Percentiles rank a stretch among this genome's conserved stretches.
Conservation (phyloP, 345 rosid species). For the Hypericum perforatum region DNA sequence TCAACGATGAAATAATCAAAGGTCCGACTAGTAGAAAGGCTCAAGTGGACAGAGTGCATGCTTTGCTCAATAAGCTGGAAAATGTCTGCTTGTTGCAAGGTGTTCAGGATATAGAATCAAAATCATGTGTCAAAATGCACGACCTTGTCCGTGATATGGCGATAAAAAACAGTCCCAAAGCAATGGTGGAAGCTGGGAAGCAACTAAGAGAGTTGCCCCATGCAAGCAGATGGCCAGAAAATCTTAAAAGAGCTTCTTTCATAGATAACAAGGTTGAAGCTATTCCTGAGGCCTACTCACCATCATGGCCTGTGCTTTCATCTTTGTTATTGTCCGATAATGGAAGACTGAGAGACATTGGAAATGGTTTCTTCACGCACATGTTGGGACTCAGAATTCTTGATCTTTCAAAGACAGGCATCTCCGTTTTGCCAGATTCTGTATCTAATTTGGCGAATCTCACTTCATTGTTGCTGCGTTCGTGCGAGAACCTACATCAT, state of each 20-base stretch:
- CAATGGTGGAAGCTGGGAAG: slow-evolving; percentile 7
- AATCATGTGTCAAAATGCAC: slow-evolving; percentile 9
- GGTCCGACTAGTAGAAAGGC: slow-evolving; percentile 3
- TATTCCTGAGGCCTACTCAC: slow-evolving; percentile 1
- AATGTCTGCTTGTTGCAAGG: slow-evolving; percentile 14
- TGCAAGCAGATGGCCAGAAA: slow-evolving; percentile 1
- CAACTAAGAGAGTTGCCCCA: neutral
- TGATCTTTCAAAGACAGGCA: neutral
- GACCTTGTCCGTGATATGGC: slow-evolving; percentile 14
- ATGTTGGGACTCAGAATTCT: slow-evolving; percentile 9
- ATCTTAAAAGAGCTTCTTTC: slow-evolving; percentile 3
- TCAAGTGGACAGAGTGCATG: slow-evolving; percentile 7
- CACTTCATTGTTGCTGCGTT: neutral
- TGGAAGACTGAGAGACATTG: neutral
- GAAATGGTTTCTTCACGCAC: slow-evolving; percentile 6
- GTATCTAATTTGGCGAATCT: slow-evolving; percentile 9
- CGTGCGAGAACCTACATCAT: neutral
- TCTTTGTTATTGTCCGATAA: slow-evolving; percentile 10
- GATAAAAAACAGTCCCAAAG: neutral
- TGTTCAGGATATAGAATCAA: neutral
- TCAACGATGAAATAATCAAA: slow-evolving; percentile 8
- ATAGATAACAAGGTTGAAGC: slow-evolving; percentile 5
- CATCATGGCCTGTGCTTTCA: neutral
- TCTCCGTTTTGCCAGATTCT: slow-evolving; percentile 1
- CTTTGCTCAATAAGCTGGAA: slow-evolving; percentile 12